Percentiles rank a stretch among this genome's conserved stretches.
Conservation (phyloP, 2,329 filamentous ascomycete species). For the Ceratocystis alfenasii region DNA sequence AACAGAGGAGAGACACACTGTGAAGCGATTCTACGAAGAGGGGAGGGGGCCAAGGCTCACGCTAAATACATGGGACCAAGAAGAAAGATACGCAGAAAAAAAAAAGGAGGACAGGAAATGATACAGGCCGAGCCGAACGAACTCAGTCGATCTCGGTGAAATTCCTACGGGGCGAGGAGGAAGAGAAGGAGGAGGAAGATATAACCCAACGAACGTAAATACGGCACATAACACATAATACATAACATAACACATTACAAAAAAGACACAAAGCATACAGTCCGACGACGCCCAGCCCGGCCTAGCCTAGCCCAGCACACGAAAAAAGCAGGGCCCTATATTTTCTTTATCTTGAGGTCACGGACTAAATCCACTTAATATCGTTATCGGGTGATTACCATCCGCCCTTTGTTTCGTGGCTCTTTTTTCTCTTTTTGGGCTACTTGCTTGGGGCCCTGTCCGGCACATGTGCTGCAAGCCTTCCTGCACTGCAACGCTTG, state of each 20-base stretch:
- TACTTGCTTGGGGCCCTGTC: background rate
- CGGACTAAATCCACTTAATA: slow-evolving; percentile 1
- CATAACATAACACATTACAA: background rate
- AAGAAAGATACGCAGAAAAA: background rate
- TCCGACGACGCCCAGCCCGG: background rate
- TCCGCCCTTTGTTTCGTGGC: slow-evolving; percentile 3
- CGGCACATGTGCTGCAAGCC: background rate
- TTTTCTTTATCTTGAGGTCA: slow-evolving; percentile 1
- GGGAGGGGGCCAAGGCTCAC: background rate
- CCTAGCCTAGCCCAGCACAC: background rate
- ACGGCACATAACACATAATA: background rate
- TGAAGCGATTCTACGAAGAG: background rate
- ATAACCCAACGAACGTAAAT: background rate
- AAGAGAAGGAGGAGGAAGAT: background rate
- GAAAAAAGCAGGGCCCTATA: slow-evolving; percentile 5
- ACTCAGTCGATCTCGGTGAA: background rate
- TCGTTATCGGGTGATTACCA: background rate
- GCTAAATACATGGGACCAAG: background rate
- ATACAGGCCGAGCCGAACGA: background rate
- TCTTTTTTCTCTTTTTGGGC: background rate
- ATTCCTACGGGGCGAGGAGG: background rate
- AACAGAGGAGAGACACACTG: background rate
- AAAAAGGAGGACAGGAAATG: background rate
- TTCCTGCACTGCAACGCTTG: too few species aligned
- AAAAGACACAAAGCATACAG: background rate